These are phyloP conservation scores for Cladophialophora carrionii DNA, from an alignment of 2,329 filamentous ascomycete genomes.

Conservation along the genomic window DNA sequence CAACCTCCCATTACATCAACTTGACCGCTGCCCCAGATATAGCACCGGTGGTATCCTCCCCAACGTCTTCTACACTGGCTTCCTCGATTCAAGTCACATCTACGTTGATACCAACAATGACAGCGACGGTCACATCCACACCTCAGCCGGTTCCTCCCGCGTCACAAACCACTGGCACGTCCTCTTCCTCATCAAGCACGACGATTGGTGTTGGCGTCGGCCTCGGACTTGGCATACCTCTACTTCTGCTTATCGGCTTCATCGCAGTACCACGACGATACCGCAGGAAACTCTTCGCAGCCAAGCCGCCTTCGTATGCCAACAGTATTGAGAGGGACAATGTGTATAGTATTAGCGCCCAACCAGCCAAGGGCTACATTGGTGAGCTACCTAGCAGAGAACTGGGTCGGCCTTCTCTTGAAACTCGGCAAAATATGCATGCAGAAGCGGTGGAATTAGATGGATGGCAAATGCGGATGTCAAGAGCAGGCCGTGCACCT, in stretches of 20 bases:
- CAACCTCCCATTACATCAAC: constrained; percentile 4
- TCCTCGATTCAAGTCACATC: background rate
- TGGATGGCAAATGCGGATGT: constrained; percentile 1
- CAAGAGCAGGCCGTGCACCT: background rate
- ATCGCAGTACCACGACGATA: background rate
- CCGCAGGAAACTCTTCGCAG: background rate
- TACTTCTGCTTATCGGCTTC: constrained; percentile 3
- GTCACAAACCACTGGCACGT: background rate
- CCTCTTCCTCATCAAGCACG: background rate
- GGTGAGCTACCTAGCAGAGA: background rate
- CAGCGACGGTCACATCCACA: background rate
- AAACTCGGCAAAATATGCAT: background rate
- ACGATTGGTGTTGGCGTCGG: constrained; percentile 1
- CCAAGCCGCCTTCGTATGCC: background rate
- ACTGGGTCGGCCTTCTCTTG: background rate
- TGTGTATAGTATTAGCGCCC: background rate
- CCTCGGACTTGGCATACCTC: background rate
- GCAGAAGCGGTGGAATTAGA: background rate
- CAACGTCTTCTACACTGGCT: background rate
- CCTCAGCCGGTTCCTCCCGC: background rate
- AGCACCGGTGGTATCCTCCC: background rate
- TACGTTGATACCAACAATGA: background rate
- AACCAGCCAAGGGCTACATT: background rate
- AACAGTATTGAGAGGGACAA: constrained; percentile 4
- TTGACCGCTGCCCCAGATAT: background rate